Evolutionary conservation across 495 filamentous ascomycete genomes (phyloP).

Genomic region (Penicillium robsamsonii): DNA sequence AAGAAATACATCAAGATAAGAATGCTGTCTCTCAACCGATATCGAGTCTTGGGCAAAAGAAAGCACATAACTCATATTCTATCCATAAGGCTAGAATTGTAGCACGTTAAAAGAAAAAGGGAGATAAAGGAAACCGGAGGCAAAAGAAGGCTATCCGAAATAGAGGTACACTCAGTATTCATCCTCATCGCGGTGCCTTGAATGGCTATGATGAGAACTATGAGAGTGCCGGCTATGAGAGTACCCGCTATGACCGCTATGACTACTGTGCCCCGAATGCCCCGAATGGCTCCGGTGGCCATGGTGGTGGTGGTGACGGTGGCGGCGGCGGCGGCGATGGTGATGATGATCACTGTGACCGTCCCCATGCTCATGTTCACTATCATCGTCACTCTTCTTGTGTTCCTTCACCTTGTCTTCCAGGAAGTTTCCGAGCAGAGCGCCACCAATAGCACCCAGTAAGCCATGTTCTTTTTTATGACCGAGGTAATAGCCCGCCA

Average conservation of each 20-base stretch:
- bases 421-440: constrained; percentile 46
- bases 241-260: constrained; percentile 12
- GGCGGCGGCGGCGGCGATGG: constrained; percentile 18
- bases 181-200: constrained; percentile 5
- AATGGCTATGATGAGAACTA: constrained; percentile 3
- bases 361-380: constrained; percentile 20
- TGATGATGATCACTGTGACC: constrained; percentile 18
- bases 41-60: not conserved
- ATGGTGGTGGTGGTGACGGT: constrained; percentile 19
- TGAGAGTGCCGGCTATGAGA: not conserved
- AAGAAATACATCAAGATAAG: not conserved
- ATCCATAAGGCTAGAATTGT: not conserved
- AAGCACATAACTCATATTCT: not conserved
- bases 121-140: not conserved
- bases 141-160: not conserved
- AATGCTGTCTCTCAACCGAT: not conserved
- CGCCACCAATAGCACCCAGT: constrained; percentile 49
- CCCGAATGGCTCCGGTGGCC: constrained; percentile 32
- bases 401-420: constrained; percentile 42
- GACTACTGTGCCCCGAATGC: constrained; percentile 24
- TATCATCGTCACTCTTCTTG: constrained; percentile 16
- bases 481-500: constrained; percentile 47
- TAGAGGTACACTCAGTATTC: not conserved
- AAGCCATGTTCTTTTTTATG: constrained; percentile 49
- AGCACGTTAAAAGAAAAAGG: not conserved